Percentiles rank a stretch among this genome's conserved stretches.
Evolutionary conservation across 129 eudicot species (phyloP).

Genomic region (Glebionis coronaria): DNA sequence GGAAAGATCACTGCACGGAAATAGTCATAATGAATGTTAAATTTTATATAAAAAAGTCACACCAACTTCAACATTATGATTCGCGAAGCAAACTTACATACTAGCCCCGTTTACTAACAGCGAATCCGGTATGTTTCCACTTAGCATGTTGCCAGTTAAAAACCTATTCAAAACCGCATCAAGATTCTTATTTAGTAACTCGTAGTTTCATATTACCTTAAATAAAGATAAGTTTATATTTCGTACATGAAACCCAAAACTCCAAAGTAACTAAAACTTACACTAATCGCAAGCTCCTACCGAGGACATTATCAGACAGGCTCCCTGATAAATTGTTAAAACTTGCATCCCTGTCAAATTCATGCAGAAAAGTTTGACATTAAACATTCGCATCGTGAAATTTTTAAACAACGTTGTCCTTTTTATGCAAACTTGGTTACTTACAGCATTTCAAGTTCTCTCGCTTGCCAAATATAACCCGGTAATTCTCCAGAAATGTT

Average conservation of each 20-base stretch:
- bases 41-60: background rate
- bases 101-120: constrained; percentile 67
- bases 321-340: constrained; percentile 66
- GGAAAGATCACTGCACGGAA: constrained; percentile 74
- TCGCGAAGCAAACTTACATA: constrained; percentile 48
- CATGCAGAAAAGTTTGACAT: constrained; percentile 11
- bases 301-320: constrained; percentile 50
- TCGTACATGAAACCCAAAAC: no score
- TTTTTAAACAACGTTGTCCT: background rate
- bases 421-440: constrained; percentile 17
- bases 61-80: constrained; percentile 1
- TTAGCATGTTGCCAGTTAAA: constrained; percentile 65
- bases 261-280: constrained; percentile 28
- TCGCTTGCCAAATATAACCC: constrained; percentile 57
- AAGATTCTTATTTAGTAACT: constrained; percentile 7
- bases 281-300: constrained; percentile 62
- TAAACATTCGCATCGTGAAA: background rate
- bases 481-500: constrained; percentile 69
- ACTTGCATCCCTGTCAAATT: constrained; percentile 64
- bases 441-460: constrained; percentile 53
- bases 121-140: constrained; percentile 64
- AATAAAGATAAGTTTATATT: no score
- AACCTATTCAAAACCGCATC: constrained; percentile 45
- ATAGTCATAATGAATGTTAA: constrained; percentile 3
- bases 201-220: background rate